Evolutionary conservation across 345 rosid species (phyloP).

Genomic region (Sonneratia caseolaris): DNA sequence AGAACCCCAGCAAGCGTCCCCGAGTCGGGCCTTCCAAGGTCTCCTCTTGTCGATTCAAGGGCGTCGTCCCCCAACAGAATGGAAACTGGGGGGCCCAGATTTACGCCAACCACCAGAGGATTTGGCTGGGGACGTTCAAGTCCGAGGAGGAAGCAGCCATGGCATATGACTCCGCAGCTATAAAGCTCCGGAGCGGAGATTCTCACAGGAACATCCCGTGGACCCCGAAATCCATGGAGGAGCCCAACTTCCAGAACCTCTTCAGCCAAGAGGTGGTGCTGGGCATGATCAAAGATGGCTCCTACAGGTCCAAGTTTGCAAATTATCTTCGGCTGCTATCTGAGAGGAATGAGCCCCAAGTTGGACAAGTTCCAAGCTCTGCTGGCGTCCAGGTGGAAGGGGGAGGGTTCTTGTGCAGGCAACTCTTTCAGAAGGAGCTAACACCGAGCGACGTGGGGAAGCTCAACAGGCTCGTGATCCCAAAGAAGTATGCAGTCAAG

Average conservation of each 20-base stretch:
- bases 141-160: conserved; percentile 48
- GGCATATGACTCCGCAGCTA: conserved; percentile 56
- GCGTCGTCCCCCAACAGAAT: conserved; percentile 46
- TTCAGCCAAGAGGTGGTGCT: conserved; percentile 31
- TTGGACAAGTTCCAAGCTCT: neutral
- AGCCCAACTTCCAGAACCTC: conserved; percentile 34
- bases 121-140: conserved; percentile 74
- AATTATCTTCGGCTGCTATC: conserved; percentile 23
- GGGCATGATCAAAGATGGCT: conserved; percentile 53
- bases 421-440: conserved; percentile 58
- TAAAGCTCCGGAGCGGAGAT: conserved; percentile 41
- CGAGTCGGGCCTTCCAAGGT: conserved; percentile 2
- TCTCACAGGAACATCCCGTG: conserved; percentile 31
- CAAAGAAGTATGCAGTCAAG: conserved; percentile 56
- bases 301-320: conserved; percentile 43
- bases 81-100: conserved; percentile 73
- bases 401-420: conserved; percentile 21
- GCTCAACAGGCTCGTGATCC: conserved; percentile 80
- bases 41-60: conserved; percentile 33
- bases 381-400: neutral
- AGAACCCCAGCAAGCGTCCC: conserved; percentile 17
- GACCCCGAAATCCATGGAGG: conserved; percentile 21
- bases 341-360: conserved; percentile 6
- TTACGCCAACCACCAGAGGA: conserved; percentile 38
- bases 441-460: conserved; percentile 89